phyloP scores from a whole-genome alignment of 2,329 filamentous ascomycete genomes.

The Neopestalotiopsis rosae region DNA sequence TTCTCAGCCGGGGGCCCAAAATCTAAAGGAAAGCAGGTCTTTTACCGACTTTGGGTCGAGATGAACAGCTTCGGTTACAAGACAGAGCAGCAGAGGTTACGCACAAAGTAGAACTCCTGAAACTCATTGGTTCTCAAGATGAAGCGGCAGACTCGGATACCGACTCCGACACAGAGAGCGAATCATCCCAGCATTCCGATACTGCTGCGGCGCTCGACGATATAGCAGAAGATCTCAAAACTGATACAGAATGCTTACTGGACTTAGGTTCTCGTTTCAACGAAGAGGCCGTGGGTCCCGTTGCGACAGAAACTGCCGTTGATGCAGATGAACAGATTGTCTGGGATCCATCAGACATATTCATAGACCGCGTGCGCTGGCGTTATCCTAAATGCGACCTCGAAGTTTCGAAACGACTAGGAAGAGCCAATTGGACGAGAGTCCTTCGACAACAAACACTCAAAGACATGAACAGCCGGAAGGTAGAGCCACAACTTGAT shows the following conservation, averaged over 20 bases:
- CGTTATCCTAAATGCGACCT: constrained; percentile 16
- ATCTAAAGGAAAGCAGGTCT: no score
- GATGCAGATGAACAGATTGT: not conserved
- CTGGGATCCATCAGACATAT: constrained; percentile 19
- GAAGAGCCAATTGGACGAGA: constrained; percentile 16
- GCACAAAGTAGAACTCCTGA: constrained; percentile 19
- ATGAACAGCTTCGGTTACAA: not conserved
- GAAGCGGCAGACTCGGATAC: constrained; percentile 11
- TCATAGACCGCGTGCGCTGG: constrained; percentile 19
- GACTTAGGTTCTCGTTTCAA: constrained; percentile 24
- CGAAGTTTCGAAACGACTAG: constrained; percentile 8
- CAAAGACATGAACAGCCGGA: not conserved
- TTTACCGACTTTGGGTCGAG: not conserved
- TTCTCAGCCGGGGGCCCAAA: no score
- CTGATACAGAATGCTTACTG: constrained; percentile 24
- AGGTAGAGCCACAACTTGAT: not conserved
- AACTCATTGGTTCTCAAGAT: constrained; percentile 19
- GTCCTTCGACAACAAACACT: not conserved
- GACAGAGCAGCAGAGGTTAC: constrained; percentile 6
- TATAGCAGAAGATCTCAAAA: constrained; percentile 27
- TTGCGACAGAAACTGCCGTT: constrained; percentile 17
- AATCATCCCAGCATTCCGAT: not conserved
- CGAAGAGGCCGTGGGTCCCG: constrained; percentile 20
- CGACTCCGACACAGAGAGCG: not conserved
- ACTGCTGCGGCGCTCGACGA: constrained; percentile 19